These are phyloP conservation scores for Colletotrichum truncatum DNA, from an alignment of 2,329 filamentous ascomycete species.

Conservation along the genomic window DNA sequence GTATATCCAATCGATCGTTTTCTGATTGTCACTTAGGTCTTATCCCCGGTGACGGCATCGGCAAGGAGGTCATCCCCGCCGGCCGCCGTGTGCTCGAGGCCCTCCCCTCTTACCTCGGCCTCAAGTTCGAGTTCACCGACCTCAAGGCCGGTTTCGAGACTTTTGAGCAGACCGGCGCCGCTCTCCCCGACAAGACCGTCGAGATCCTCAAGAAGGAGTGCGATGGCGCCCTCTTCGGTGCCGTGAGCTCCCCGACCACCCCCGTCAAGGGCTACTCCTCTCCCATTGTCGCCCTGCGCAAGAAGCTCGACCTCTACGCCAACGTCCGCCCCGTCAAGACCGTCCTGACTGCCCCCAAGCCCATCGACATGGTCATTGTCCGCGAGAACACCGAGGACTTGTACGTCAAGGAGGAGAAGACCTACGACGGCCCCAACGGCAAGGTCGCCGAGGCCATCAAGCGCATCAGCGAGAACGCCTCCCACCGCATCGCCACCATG, in stretches of 20 bases:
- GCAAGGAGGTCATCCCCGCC: slow-evolving; percentile 96
- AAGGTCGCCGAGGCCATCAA: slow-evolving; percentile 98
- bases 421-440: slow-evolving; percentile 74
- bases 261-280: slow-evolving; percentile 96
- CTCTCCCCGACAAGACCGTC: slow-evolving; percentile 90
- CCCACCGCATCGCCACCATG: slow-evolving; percentile 87
- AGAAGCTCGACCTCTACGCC: slow-evolving; percentile 93
- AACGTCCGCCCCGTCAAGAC: slow-evolving; percentile 97
- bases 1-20: no score
- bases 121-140: slow-evolving; percentile 94
- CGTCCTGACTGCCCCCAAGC: slow-evolving; percentile 69
- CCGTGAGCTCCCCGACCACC: slow-evolving; percentile 89
- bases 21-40: slow-evolving; percentile 64
- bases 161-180: slow-evolving; percentile 88
- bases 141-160: slow-evolving; percentile 93
- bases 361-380: slow-evolving; percentile 97
- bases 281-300: slow-evolving; percentile 95
- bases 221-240: slow-evolving; percentile 95
- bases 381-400: slow-evolving; percentile 99
- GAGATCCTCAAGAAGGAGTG: slow-evolving; percentile 90
- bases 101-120: slow-evolving; percentile 86
- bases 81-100: slow-evolving; percentile 92
- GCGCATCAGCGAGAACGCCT: slow-evolving; percentile 89
- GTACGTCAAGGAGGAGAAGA: slow-evolving; percentile 96
- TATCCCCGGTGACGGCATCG: slow-evolving; percentile 98